A percentile compares a stretch with the other conserved stretches of the same genome.
Evolutionary conservation across 2,329 filamentous ascomycete genomes (phyloP).

Genomic region (Trichoderma simmonsii): DNA sequence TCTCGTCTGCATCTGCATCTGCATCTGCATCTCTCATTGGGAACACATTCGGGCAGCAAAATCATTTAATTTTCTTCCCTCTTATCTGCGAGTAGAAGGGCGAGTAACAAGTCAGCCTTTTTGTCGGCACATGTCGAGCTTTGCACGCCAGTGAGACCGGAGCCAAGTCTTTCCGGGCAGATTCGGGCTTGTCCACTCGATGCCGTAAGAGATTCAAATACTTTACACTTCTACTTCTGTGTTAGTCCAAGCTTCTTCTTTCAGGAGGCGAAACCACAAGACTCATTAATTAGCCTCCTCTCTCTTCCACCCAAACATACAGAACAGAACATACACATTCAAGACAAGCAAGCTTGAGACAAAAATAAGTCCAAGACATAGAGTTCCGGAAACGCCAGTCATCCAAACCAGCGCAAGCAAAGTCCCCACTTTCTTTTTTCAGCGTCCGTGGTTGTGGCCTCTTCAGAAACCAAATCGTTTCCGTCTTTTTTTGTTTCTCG

Average conservation of each 20-base stretch:
- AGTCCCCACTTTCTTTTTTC: not conserved
- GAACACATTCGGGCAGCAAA: not conserved
- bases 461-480: not conserved
- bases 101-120: too few species aligned
- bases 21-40: not conserved
- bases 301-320: not conserved
- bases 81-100: too few species aligned
- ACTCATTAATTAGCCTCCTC: not conserved
- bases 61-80: not conserved
- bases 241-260: not conserved
- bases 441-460: not conserved
- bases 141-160: slow-evolving; percentile 6
- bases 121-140: not conserved
- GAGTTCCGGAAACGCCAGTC: not conserved
- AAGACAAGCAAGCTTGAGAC: not conserved
- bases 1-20: not conserved
- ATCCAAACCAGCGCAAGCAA: not conserved
- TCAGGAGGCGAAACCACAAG: not conserved
- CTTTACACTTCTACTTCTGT: not conserved
- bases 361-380: not conserved
- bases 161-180: not conserved
- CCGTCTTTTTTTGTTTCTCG: not conserved
- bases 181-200: not conserved
- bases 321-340: not conserved
- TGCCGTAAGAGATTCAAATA: not conserved